Base-by-base conservation (phyloP, 108 stramenopile genomes). In the Parietichytrium sp. region DNA sequence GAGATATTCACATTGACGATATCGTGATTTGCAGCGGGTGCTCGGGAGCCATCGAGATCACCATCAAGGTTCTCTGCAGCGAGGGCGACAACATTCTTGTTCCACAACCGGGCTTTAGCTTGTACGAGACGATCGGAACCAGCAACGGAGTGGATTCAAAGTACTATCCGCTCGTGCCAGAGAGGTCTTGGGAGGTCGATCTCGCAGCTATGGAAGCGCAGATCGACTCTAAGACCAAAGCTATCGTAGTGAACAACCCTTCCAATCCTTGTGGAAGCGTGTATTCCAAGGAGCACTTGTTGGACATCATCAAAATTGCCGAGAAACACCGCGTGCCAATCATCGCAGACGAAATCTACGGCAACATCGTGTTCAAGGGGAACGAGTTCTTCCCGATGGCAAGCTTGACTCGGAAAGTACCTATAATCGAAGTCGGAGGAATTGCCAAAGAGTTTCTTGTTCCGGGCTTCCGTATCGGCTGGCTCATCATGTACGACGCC, bases 311-410 rank as follows among this genome's bases (percentile, higher is more conserved):
- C 29, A 79, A 51, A 15, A 84, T 94, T 52, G 94, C 94, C 29
- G 86, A 84, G 48, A 81, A 54, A 80, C 86, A 91, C 84, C 85
- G 81, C 3, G 7, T 96, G 12, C 92, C 93, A 8, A 93, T 95
- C 4, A 85, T 97, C 38, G 86, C 94, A 4, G 96, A 97, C 88
- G 96, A 97, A 84, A 92, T 97, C 42, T 97, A 97, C 81, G 95
- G 96, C 29, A 90, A 91, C 77, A 83, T 95, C 84, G 88, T 78
- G 8, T 94, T 95, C 81, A 86, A 81, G 4, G 83, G 84, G 2
- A 83, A 83, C 50, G 8, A 52, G 6, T 97, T 94, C 80, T 54
- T 84, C 81, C 92, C 93, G 29, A 84, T 96, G 87, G 93, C 93
- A 4, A 42, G 82, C 27, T 81, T 96, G 18, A 87, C 92, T 4